A percentile compares a stretch with the other conserved stretches of the same genome.
phyloP scores from a whole-genome alignment of 306 rosid genomes.

The Luffa acutangula region DNA sequence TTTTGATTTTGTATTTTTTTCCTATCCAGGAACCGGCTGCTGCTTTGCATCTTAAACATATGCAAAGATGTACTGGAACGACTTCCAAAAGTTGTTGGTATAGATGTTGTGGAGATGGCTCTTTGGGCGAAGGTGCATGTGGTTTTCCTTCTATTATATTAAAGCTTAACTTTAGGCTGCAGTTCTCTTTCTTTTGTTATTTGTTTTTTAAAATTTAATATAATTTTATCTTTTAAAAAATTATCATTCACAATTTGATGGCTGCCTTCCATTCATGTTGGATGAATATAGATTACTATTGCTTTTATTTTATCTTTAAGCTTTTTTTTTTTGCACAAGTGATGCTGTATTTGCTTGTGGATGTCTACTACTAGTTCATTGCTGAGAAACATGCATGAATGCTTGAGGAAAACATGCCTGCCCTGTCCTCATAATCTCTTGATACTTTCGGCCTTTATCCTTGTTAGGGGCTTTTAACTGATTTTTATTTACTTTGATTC shows the following conservation, averaged over 20 bases:
- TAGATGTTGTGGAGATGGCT: constrained; percentile 99
- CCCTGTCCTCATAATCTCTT: not conserved
- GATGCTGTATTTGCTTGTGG: not conserved
- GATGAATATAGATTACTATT: not conserved
- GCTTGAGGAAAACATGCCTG: not conserved
- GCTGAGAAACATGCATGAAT: not conserved
- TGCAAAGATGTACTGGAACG: constrained; percentile 79
- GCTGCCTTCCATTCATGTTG: not conserved
- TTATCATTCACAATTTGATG: not conserved
- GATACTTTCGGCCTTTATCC: not conserved
- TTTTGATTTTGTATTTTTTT: not conserved
- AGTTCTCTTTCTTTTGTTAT: not conserved
- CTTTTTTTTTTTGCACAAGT: not conserved
- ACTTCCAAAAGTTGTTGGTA: constrained; percentile 89
- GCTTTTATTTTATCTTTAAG: not conserved
- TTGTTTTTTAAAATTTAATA: not conserved
- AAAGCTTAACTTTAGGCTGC: not conserved
- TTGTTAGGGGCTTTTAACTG: not conserved
- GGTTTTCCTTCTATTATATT: constrained; percentile 20
- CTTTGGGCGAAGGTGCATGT: constrained; percentile 92
- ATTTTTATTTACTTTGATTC: not conserved
- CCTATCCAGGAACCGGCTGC: constrained; percentile 71
- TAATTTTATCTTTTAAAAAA: not conserved
- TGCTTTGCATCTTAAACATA: constrained; percentile 55
- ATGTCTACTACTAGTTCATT: not conserved